These are phyloP conservation scores for Erythrophleum fordii DNA, from an alignment of 306 rosid species.

Conservation along the genomic window DNA sequence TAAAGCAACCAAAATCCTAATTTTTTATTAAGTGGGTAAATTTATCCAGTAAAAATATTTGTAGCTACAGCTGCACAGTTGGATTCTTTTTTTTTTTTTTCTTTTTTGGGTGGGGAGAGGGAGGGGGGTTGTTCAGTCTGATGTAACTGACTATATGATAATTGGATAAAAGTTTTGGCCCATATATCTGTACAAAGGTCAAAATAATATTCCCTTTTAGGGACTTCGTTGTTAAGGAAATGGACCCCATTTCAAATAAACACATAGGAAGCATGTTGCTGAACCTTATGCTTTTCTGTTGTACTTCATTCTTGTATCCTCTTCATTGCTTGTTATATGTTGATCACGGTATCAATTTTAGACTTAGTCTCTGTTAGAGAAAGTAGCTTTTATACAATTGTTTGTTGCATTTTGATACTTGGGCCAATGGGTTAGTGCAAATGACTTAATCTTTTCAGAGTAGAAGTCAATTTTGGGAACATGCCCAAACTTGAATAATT, in stretches of 20 bases:
- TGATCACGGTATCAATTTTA: neutral
- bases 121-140: too few species aligned
- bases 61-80: neutral
- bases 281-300: neutral
- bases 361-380: neutral
- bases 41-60: neutral
- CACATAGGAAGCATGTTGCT: neutral
- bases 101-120: neutral
- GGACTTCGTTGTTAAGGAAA: neutral
- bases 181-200: neutral
- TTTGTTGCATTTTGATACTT: slow-evolving; percentile 7
- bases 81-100: neutral
- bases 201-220: neutral
- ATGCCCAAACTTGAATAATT: neutral
- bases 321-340: slow-evolving; percentile 9
- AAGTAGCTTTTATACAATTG: neutral
- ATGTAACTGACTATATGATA: neutral
- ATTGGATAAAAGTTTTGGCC: neutral
- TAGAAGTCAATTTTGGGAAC: neutral
- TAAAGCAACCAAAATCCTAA: neutral
- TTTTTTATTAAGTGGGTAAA: neutral
- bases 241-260: neutral
- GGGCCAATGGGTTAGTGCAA: neutral
- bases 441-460: neutral
- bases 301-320: neutral